These are phyloP conservation scores for Phaffia rhodozyma DNA, from an alignment of 1,284 basidiomycete genomes.

Conservation along the genomic window DNA sequence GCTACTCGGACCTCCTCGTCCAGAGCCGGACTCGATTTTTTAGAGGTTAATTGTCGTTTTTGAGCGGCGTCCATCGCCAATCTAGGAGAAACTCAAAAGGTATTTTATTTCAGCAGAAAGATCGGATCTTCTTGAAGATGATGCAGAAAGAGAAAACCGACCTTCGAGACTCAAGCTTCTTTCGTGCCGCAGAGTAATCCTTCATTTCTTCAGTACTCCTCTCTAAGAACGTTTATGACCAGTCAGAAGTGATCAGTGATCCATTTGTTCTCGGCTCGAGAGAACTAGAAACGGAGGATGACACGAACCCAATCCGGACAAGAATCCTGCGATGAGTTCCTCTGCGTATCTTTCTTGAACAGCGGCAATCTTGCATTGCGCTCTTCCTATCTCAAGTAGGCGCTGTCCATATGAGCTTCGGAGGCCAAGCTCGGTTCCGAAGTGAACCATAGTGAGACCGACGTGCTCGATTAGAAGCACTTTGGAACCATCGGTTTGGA, in stretches of 20 bases:
- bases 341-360: conserved; percentile 65
- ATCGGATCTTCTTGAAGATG: neutral
- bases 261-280: neutral
- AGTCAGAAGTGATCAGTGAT: neutral
- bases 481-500: conserved; percentile 29
- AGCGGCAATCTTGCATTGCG: conserved; percentile 65
- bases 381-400: conserved; percentile 58
- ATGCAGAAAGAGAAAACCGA: conserved; percentile 29
- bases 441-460: conserved; percentile 70
- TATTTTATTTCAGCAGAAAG: conserved; percentile 3
- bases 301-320: conserved; percentile 44
- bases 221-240: conserved; percentile 27
- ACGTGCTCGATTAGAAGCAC: conserved; percentile 57
- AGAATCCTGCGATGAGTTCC: conserved; percentile 56
- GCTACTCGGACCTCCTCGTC: conserved; percentile 63
- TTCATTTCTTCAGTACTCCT: conserved; percentile 37
- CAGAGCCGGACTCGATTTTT: conserved; percentile 54
- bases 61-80: conserved; percentile 62
- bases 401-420: conserved; percentile 44
- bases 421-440: conserved; percentile 67
- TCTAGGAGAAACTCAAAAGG: conserved; percentile 34
- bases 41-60: conserved; percentile 48
- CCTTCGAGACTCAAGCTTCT: conserved; percentile 64
- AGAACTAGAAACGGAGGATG: too few relatives aligned
- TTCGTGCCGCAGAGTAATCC: conserved; percentile 34